Conservation (phyloP, 106 monocot species). For the Xerophyta viscosa region DNA sequence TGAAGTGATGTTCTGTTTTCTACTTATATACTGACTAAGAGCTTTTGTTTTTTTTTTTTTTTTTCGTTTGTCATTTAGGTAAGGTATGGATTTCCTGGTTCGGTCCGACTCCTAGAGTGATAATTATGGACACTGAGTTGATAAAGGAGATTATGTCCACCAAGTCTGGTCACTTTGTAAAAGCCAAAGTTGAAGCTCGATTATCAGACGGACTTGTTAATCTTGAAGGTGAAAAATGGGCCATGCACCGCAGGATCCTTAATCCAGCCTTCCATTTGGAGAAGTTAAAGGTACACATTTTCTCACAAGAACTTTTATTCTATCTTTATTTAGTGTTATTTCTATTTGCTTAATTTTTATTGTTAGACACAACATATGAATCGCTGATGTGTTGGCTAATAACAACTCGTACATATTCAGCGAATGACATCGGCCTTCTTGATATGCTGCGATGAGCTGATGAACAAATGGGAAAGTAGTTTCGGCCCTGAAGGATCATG, state of each 20-base stretch:
- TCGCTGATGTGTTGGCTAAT: too few relatives aligned
- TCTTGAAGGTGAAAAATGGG: constrained; percentile 52
- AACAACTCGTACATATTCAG: not conserved
- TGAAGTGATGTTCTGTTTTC: too few relatives aligned
- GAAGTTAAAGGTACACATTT: constrained; percentile 34
- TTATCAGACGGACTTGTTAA: constrained; percentile 14
- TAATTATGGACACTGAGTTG: constrained; percentile 29
- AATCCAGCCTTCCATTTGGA: constrained; percentile 49
- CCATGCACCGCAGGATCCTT: constrained; percentile 28
- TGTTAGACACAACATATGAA: too few relatives aligned
- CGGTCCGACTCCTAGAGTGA: constrained; percentile 31
- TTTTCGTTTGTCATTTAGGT: too few relatives aligned
- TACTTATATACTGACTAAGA: too few relatives aligned
- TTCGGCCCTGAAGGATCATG: constrained; percentile 1
- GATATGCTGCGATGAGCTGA: constrained; percentile 21
- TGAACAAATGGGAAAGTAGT: constrained; percentile 18
- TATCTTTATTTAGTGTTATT: too few relatives aligned
- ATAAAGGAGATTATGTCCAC: constrained; percentile 27
- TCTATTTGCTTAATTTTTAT: too few relatives aligned
- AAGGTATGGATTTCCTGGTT: constrained; percentile 28
- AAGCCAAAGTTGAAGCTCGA: constrained; percentile 24
- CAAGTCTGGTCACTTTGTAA: constrained; percentile 22
- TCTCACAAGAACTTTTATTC: too few relatives aligned
- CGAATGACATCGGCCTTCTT: constrained; percentile 14
- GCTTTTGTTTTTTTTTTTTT: too few relatives aligned